These are phyloP conservation scores for Microbotryum lychnidis-dioicae DNA, from an alignment of 1,284 basidiomycete species.

Conservation along the genomic window DNA sequence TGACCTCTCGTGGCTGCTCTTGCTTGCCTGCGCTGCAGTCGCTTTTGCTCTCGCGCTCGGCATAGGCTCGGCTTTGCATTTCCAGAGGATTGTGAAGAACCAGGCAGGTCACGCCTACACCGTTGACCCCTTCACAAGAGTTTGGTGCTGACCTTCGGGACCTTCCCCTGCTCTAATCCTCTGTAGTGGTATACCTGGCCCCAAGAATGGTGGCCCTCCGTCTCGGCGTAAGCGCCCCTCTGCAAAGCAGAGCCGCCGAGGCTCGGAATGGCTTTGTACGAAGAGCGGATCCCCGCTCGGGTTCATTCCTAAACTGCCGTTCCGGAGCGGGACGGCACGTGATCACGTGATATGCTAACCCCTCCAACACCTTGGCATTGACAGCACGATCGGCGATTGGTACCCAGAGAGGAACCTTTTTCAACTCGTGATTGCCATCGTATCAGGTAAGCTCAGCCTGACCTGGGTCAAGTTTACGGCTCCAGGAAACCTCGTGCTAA, in stretches of 20 bases:
- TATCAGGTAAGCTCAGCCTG: constrained; percentile 26
- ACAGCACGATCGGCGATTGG: constrained; percentile 74
- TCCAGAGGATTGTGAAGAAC: constrained; percentile 82
- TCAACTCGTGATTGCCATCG: constrained; percentile 78
- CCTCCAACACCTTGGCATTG: neutral
- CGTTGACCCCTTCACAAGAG: too few species aligned
- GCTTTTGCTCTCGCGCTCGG: constrained; percentile 66
- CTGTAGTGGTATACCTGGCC: constrained; percentile 58
- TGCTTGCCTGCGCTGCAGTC: constrained; percentile 34
- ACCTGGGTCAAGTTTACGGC: too few species aligned
- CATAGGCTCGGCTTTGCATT: constrained; percentile 64
- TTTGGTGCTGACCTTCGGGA: neutral
- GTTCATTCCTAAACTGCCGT: too few species aligned
- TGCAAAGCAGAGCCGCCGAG: too few species aligned
- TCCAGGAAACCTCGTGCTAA: neutral
- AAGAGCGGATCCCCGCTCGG: too few species aligned
- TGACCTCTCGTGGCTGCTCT: neutral
- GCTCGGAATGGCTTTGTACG: too few species aligned
- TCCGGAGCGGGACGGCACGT: neutral
- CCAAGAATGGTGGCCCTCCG: constrained; percentile 85
- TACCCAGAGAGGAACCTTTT: constrained; percentile 81
- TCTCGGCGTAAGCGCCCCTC: constrained; percentile 83
- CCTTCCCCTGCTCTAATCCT: neutral
- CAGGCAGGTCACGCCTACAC: constrained; percentile 45
- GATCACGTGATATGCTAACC: constrained; percentile 8